Percentiles rank a stretch among this genome's conserved stretches.
Conservation (phyloP, 768 basidiomycete genomes). For the Suillus discolor region DNA sequence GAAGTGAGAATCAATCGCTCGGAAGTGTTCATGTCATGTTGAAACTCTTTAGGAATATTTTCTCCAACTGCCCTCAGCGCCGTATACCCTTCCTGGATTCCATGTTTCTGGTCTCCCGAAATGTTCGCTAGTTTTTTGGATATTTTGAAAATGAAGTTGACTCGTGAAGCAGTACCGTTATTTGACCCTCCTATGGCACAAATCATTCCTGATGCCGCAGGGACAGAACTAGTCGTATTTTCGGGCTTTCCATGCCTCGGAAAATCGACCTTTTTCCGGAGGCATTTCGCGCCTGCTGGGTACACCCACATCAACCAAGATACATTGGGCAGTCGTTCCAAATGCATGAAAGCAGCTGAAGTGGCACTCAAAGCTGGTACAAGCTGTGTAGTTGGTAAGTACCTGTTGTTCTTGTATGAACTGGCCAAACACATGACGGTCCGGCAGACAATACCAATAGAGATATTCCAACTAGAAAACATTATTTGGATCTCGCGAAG, state of each 20-base stretch:
- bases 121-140: slow-evolving; percentile 19
- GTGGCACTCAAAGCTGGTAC: slow-evolving; percentile 54
- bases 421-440: slow-evolving; percentile 8
- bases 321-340: slow-evolving; percentile 68
- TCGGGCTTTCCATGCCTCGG: slow-evolving; percentile 69
- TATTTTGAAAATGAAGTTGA: slow-evolving; percentile 4
- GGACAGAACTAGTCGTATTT: slow-evolving; percentile 57
- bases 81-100: slow-evolving; percentile 65
- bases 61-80: slow-evolving; percentile 49
- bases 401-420: neutral
- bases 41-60: slow-evolving; percentile 72
- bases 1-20: slow-evolving; percentile 52
- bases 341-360: slow-evolving; percentile 69
- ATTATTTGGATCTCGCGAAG: slow-evolving; percentile 71
- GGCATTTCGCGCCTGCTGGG: slow-evolving; percentile 63
- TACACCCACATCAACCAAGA: slow-evolving; percentile 93
- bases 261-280: slow-evolving; percentile 80
- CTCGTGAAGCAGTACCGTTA: slow-evolving; percentile 41
- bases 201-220: slow-evolving; percentile 15
- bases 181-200: slow-evolving; percentile 21
- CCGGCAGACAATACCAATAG: slow-evolving; percentile 90
- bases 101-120: slow-evolving; percentile 50
- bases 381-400: slow-evolving; percentile 78
- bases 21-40: neutral
- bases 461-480: slow-evolving; percentile 63